Conservation (phyloP, 164 flowering plant genomes). For the Houttuynia cordata region DNA sequence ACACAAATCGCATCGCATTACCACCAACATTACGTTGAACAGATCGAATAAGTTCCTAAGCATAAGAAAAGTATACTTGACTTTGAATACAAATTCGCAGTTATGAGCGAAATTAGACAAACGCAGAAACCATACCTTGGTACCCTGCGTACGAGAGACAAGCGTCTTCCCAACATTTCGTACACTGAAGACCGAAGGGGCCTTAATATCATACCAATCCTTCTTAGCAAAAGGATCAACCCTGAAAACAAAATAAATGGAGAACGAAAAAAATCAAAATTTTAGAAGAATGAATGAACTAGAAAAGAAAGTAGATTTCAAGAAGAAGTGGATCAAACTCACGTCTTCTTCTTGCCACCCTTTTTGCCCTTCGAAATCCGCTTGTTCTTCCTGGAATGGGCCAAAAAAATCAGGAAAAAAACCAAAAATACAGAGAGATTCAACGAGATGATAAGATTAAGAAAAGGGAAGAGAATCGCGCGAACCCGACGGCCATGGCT, state of each 20-base stretch:
- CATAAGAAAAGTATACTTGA: too few relatives aligned
- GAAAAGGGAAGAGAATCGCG: neutral
- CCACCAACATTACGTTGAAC: too few relatives aligned
- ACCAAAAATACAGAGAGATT: neutral
- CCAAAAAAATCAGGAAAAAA: neutral
- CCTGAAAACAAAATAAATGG: constrained; percentile 15
- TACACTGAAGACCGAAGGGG: constrained; percentile 49
- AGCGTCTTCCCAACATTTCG: constrained; percentile 76
- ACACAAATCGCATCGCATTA: too few relatives aligned
- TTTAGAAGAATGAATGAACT: neutral
- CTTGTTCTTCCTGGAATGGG: constrained; percentile 70
- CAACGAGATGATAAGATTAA: neutral
- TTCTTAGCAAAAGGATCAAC: constrained; percentile 81
- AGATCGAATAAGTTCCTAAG: too few relatives aligned
- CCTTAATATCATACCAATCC: constrained; percentile 93
- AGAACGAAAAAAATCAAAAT: neutral
- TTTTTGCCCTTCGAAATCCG: constrained; percentile 94
- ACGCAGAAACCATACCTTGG: constrained; percentile 41
- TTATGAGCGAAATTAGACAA: too few relatives aligned
- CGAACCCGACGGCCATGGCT: constrained; percentile 22
- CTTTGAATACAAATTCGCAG: too few relatives aligned
- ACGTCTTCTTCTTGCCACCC: constrained; percentile 96
- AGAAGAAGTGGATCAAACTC: constrained; percentile 11
- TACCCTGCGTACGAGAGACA: constrained; percentile 88
- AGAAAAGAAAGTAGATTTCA: neutral